Evolutionary conservation across 352 stramenopile species (phyloP), one percentile per base, ranked within the genome.

Genomic region (Albugo laibachii): DNA sequence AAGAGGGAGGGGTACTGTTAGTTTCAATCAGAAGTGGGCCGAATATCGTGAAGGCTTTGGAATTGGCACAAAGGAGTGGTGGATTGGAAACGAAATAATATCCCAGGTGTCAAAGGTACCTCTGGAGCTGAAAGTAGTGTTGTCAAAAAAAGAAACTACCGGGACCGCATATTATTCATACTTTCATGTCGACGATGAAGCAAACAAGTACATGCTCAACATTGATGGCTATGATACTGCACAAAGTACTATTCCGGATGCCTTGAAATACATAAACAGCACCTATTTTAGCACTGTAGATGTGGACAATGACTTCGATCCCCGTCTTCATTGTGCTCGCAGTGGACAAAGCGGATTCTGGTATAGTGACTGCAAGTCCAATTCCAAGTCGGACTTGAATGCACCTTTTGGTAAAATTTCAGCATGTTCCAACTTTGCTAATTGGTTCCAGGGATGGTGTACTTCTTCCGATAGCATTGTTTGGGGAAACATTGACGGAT

Each of bases 281-380:
- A 65, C 58, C 18, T 76, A 71, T 46, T 81, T 81, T 15, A 81
- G 68, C 38, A 72, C 68, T 0, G 49, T 65, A 6, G 68, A 81
- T 27, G 56, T 60, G 14, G 68, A 78, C 48, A 78, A 78, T 21
- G 68, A 81, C 49, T 45, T 63, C 15, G 42, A 58, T 2, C 56
- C 55, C 18, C 62, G 38, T 3, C 63, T 75, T 46, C 54, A 76
- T 45, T 81, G 68, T 37, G 65, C 68, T 0, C 60, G 59, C 41
- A 59, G 49, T 50, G 57, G 54, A n/a, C 60, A 49, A 14, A 75
- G 58, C n/a, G 68, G 68, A 0, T 81, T 81, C 20, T 78, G 68
- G 68, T 81, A 63, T 13, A 56, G 35, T 11, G 60, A 81, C 42
- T 81, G 68, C 15, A 19, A 24, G 3, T 36, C 68, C 4, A 46